These are phyloP conservation scores for Chalaropsis thielavioides DNA, from an alignment of 2,329 filamentous ascomycete species.

Conservation along the genomic window DNA sequence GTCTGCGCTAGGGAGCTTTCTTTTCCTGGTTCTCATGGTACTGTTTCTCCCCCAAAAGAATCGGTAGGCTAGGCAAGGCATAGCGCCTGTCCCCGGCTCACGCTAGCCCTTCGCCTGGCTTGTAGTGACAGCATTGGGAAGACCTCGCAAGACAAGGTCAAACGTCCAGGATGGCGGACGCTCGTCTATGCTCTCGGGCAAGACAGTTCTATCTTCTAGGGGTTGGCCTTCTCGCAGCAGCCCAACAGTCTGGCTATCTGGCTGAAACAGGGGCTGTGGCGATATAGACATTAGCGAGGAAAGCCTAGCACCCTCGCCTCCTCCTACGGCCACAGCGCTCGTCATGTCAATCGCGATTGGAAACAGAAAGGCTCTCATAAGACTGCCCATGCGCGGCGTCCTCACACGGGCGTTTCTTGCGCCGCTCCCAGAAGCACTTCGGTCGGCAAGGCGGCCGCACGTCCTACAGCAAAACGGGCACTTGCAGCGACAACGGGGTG, in stretches of 20 bases:
- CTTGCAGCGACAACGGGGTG: not conserved
- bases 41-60: not conserved
- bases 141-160: not conserved
- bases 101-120: not conserved
- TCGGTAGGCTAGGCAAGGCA: not conserved
- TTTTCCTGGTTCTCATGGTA: not conserved
- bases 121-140: not conserved
- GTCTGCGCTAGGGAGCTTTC: not conserved
- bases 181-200: not conserved
- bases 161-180: not conserved
- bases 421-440: not conserved
- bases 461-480: slow-evolving; percentile 10
- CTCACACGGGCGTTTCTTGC: not conserved
- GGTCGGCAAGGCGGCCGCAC: slow-evolving; percentile 3
- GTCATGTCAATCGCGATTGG: slow-evolving; percentile 3
- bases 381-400: slow-evolving; percentile 1
- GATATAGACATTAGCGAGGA: not conserved
- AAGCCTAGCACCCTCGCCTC: not conserved
- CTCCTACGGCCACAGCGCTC: not conserved
- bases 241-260: not conserved
- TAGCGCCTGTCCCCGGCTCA: not conserved
- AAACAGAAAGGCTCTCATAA: slow-evolving; percentile 4
- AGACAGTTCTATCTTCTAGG: not conserved
- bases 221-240: not conserved
- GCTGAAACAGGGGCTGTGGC: not conserved